These are phyloP conservation scores for Syzygium aqueum DNA, from an alignment of 345 rosid species.

Conservation along the genomic window DNA sequence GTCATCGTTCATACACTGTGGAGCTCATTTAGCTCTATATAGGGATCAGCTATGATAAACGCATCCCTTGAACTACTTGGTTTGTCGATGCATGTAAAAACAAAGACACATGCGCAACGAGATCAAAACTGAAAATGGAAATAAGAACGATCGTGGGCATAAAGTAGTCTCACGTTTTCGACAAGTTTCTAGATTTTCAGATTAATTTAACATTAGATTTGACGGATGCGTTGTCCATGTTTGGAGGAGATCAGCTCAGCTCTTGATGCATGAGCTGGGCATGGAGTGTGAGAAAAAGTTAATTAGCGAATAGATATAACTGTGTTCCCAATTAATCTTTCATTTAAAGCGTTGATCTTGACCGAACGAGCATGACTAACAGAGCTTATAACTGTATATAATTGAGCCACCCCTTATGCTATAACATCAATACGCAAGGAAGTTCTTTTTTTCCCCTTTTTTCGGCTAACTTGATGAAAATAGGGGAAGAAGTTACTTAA, in stretches of 20 bases:
- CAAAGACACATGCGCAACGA: background rate
- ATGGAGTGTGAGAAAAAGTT: background rate
- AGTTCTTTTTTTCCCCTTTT: background rate
- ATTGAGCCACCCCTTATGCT: background rate
- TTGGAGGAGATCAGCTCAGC: background rate
- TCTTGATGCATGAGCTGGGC: background rate
- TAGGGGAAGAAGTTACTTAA: background rate
- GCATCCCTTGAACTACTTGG: background rate
- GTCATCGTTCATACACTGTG: background rate
- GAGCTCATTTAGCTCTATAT: background rate
- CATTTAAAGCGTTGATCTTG: background rate
- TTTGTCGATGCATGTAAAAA: background rate
- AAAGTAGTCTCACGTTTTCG: background rate
- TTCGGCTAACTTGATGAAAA: background rate
- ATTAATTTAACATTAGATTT: background rate
- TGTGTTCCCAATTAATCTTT: background rate
- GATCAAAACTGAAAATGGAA: background rate
- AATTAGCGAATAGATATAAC: background rate
- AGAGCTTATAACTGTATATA: background rate
- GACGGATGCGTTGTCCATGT: background rate
- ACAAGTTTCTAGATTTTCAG: background rate
- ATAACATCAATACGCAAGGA: background rate
- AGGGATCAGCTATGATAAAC: background rate
- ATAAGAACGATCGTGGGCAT: background rate
- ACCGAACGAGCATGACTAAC: background rate